Base-by-base conservation (phyloP, 2,329 filamentous ascomycete species). In the Venturia aucupariae region DNA sequence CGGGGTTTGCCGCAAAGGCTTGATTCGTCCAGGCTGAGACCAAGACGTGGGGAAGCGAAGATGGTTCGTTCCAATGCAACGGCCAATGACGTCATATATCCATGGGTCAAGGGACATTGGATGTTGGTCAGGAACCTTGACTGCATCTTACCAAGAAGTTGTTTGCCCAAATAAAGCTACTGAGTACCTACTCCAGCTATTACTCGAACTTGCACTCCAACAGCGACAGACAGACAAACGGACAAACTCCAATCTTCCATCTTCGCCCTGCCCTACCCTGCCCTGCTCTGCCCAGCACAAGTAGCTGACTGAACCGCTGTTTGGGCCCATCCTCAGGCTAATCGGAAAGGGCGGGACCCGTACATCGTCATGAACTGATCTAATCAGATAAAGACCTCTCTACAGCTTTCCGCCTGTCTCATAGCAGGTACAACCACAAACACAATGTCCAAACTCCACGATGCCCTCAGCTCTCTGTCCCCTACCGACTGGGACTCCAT, bases 401-500 rank as follows among this genome's bases (percentile, higher is more conserved):
- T 30, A 63, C 35, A 46, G 46, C 46, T 10, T 22, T 15, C 27
- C 17, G 6, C 15, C 51, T 38, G 51, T 30, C 51, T 57, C 30
- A 27, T 2, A 30, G 4, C 22, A 35, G 35, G 44, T 19, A 38
- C 24, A 42, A 22, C n/a, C 7, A 65, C 63, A n/a, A 24, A 60
- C 63, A 69, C 54, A 67, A 77, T 77, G 75, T 71, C 74, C 11
- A 72, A 75, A 42, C 75, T 82, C 19, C 78, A 81, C 69, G 73
- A 77, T 48, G 79, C 79, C 13, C 75, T 82, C 61, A 73, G 74
- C 64, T 70, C 69, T 46, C 75, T 82, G 38, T 71, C 74, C 6
- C 78, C 78, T 0, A 75, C 76, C 60, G 74, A 78, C 62, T 81
- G 77, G 69, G 68, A 69, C 67, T 77, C 80, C 38, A 71, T 81